Conservation (phyloP, 345 rosid species). For the Sonneratia caseolaris region DNA sequence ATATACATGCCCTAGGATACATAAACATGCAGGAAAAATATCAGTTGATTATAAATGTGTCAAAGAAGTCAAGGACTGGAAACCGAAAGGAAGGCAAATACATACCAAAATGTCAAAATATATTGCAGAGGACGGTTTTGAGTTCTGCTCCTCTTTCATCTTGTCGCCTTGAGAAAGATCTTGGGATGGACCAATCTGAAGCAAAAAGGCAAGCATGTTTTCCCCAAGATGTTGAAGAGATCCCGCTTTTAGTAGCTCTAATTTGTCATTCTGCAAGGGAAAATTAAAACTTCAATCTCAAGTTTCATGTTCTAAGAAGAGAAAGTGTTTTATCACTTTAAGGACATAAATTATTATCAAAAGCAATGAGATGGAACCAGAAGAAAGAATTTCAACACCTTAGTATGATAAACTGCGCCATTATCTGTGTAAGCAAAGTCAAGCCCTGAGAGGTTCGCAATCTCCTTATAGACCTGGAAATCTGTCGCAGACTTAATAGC, state of each 20-base stretch:
- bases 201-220: slow-evolving; percentile 87
- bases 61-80: neutral
- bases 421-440: slow-evolving; percentile 86
- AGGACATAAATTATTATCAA: neutral
- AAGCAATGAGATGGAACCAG: neutral
- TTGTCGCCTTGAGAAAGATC: slow-evolving; percentile 35
- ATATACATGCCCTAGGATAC: slow-evolving; percentile 67
- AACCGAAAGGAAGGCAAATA: neutral
- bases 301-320: neutral
- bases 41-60: neutral
- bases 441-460: slow-evolving; percentile 90
- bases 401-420: slow-evolving; percentile 88
- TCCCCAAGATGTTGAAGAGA: slow-evolving; percentile 98
- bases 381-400: slow-evolving; percentile 30
- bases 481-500: slow-evolving; percentile 73
- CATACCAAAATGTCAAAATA: slow-evolving; percentile 83
- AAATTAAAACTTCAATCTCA: neutral
- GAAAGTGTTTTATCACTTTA: neutral
- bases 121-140: slow-evolving; percentile 33
- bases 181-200: slow-evolving; percentile 53
- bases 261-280: slow-evolving; percentile 67
- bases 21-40: neutral
- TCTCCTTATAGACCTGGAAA: slow-evolving; percentile 87
- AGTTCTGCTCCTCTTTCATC: slow-evolving; percentile 25
- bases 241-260: slow-evolving; percentile 78